Conservation (phyloP, 768 basidiomycete genomes). For the Auricularia sp. region DNA sequence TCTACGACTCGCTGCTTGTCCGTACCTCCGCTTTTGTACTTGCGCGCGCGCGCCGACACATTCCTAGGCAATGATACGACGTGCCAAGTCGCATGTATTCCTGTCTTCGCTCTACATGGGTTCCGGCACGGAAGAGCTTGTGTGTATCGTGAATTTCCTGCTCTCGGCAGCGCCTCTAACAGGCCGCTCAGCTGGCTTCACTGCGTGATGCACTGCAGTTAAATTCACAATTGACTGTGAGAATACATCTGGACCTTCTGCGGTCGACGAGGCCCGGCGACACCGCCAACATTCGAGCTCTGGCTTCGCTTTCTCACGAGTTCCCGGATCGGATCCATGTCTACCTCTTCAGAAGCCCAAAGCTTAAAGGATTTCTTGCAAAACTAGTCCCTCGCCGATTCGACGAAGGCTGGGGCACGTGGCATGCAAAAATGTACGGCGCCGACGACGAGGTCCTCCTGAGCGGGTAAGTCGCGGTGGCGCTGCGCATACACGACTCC, state of each 20-base stretch:
- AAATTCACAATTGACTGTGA: slow-evolving; percentile 59
- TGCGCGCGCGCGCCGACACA: not conserved
- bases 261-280: slow-evolving; percentile 30
- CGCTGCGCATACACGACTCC: not conserved
- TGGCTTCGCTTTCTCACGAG: slow-evolving; percentile 55
- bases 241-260: slow-evolving; percentile 60
- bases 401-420: slow-evolving; percentile 98
- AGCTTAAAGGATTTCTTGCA: slow-evolving; percentile 62
- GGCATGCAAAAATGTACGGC: slow-evolving; percentile 96
- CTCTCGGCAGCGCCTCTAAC: slow-evolving; percentile 1
- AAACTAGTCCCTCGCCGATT: slow-evolving; percentile 80
- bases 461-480: slow-evolving; percentile 59
- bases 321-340: slow-evolving; percentile 68
- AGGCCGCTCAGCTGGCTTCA: slow-evolving; percentile 49
- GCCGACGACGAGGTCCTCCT: slow-evolving; percentile 88
- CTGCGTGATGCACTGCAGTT: slow-evolving; percentile 48
- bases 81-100: slow-evolving; percentile 74
- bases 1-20: slow-evolving; percentile 47
- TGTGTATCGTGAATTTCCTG: slow-evolving; percentile 29
- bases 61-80: slow-evolving; percentile 58
- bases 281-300: slow-evolving; percentile 48
- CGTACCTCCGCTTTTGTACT: slow-evolving; percentile 15
- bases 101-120: slow-evolving; percentile 89
- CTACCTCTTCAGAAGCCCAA: slow-evolving; percentile 82
- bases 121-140: slow-evolving; percentile 66